phyloP scores from a whole-genome alignment of 805 yeast genomes.

The Scheffersomyces amazonensis region DNA sequence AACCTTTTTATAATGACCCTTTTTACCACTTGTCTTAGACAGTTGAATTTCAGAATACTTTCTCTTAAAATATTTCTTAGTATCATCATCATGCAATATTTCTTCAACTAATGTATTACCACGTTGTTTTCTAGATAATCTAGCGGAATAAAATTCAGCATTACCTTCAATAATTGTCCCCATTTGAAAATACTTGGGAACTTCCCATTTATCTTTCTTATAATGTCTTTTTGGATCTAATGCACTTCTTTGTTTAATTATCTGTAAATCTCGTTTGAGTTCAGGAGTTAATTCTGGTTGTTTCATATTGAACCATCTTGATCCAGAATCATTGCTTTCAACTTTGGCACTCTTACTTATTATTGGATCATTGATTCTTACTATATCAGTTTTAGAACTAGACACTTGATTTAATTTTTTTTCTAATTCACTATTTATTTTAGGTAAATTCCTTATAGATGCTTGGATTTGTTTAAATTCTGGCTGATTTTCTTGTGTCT shows the following conservation, averaged over 20 bases:
- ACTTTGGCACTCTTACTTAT: constrained; percentile 12
- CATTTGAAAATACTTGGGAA: constrained; percentile 78
- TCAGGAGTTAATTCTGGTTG: constrained; percentile 70
- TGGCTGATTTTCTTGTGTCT: neutral
- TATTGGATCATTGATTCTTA: constrained; percentile 48
- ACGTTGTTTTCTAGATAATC: constrained; percentile 68
- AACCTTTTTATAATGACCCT: constrained; percentile 60
- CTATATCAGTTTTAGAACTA: constrained; percentile 16
- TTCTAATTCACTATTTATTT: constrained; percentile 32
- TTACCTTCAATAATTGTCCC: constrained; percentile 87
- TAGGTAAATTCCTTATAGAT: constrained; percentile 37
- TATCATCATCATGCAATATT: constrained; percentile 67
- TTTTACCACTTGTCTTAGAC: constrained; percentile 60
- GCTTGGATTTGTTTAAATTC: constrained; percentile 31
- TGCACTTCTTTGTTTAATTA: constrained; percentile 83
- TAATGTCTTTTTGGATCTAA: constrained; percentile 95
- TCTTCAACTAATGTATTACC: constrained; percentile 80
- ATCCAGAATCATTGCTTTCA: constrained; percentile 41
- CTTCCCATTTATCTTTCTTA: constrained; percentile 76
- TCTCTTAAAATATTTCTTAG: constrained; percentile 77
- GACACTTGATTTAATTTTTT: constrained; percentile 11
- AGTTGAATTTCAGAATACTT: constrained; percentile 79
- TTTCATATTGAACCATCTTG: constrained; percentile 79
- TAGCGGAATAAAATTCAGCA: constrained; percentile 68
- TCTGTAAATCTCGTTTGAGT: constrained; percentile 70